These are phyloP conservation scores for Phylloporus gajari DNA, from an alignment of 1,284 basidiomycete species.

Conservation along the genomic window DNA sequence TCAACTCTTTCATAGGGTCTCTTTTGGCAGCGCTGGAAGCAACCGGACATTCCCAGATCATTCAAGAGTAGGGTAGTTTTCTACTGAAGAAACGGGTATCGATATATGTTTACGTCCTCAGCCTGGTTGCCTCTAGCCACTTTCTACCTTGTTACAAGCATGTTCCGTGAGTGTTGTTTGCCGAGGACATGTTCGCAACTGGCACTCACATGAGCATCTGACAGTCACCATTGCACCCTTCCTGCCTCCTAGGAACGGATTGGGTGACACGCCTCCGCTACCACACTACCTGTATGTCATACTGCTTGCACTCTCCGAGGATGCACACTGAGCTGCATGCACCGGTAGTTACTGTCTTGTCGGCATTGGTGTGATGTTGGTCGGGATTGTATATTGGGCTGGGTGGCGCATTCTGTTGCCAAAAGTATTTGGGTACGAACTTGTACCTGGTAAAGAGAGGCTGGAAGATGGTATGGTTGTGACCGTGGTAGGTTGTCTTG, in stretches of 20 bases:
- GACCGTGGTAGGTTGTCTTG: constrained; percentile 62
- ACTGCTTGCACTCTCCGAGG: background rate
- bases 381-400: constrained; percentile 67
- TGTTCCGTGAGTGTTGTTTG: constrained; percentile 55
- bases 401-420: too few relatives aligned
- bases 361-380: constrained; percentile 59
- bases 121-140: constrained; percentile 68
- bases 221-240: constrained; percentile 29
- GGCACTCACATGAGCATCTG: background rate
- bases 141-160: constrained; percentile 64
- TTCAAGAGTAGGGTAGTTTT: constrained; percentile 58
- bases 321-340: background rate
- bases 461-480: constrained; percentile 67
- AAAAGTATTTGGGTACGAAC: constrained; percentile 58
- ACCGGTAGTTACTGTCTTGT: constrained; percentile 62
- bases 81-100: background rate
- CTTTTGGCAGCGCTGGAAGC: constrained; percentile 65
- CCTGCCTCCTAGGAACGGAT: constrained; percentile 49
- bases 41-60: constrained; percentile 59
- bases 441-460: constrained; percentile 58
- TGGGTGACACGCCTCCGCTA: constrained; percentile 68
- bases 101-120: constrained; percentile 35
- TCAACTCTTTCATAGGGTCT: constrained; percentile 53
- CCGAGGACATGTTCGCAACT: background rate
- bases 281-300: constrained; percentile 64